Conservation (phyloP, 768 basidiomycete species). For the Leucogyrophana mollusca region DNA sequence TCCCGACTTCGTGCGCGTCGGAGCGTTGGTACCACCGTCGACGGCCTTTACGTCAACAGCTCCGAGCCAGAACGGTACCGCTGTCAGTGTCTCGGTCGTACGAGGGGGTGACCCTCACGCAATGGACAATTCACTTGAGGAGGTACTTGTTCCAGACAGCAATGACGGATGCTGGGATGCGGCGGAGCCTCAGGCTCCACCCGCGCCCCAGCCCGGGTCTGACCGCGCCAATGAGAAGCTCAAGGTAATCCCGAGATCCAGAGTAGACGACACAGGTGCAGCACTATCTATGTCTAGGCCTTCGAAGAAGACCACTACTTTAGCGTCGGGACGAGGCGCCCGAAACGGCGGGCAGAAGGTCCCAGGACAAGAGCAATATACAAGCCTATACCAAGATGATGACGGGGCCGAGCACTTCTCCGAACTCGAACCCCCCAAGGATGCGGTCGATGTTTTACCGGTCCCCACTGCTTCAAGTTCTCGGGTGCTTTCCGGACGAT, state of each 20-base stretch:
- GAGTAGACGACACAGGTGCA: constrained; percentile 16
- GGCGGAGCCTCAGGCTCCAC: too few species aligned
- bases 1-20: not conserved
- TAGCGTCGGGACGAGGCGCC: not conserved
- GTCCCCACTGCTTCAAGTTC: not conserved
- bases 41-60: constrained; percentile 7
- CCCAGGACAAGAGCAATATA: not conserved
- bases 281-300: constrained; percentile 2
- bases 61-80: too few species aligned
- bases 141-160: constrained; percentile 30
- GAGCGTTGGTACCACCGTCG: not conserved
- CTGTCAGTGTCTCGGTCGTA: too few species aligned
- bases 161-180: constrained; percentile 51
- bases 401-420: constrained; percentile 23
- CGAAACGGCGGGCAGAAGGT: constrained; percentile 20
- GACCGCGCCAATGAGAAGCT: constrained; percentile 19
- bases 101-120: too few species aligned
- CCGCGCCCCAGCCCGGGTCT: too few species aligned
- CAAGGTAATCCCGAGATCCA: constrained; percentile 23
- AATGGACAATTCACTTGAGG: too few species aligned
- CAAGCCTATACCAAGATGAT: constrained; percentile 17
- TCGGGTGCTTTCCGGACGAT: not conserved
- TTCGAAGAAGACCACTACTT: too few species aligned
- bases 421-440: constrained; percentile 14
- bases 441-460: constrained; percentile 6